Conservation (phyloP, 192 early-diverging fungal genomes). For the Coemansia sp. region DNA sequence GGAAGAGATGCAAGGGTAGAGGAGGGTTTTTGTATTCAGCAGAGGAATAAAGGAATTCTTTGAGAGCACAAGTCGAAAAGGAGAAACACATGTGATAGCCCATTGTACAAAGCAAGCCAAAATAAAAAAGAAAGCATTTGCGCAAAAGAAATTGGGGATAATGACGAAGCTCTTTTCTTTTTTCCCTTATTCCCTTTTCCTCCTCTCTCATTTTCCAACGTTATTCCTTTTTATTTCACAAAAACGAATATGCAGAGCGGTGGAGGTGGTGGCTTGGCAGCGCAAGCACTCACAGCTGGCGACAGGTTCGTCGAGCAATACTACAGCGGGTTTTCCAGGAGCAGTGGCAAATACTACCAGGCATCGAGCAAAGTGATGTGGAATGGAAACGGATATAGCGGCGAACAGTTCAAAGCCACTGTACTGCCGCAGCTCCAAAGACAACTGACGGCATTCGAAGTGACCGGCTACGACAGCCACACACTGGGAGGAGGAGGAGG, state of each 20-base stretch:
- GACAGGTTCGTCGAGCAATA: constrained; percentile 45
- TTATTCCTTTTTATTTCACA: too few species aligned
- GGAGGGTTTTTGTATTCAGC: too few species aligned
- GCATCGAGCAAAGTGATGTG: constrained; percentile 30
- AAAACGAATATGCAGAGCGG: too few species aligned
- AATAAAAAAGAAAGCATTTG: background rate
- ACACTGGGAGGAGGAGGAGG: too few species aligned
- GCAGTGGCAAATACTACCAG: constrained; percentile 34
- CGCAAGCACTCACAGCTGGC: background rate
- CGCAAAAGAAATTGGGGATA: background rate
- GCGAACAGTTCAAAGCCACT: constrained; percentile 23
- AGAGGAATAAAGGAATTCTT: too few species aligned
- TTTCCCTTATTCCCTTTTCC: background rate
- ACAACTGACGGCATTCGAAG: constrained; percentile 9
- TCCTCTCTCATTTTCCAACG: too few species aligned
- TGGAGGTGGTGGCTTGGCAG: too few species aligned
- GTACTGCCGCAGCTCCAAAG: constrained; percentile 23
- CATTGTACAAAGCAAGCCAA: background rate
- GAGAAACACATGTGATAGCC: background rate
- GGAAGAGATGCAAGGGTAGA: background rate
- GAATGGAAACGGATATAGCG: constrained; percentile 32
- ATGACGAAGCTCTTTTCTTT: background rate
- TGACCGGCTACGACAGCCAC: constrained; percentile 25
- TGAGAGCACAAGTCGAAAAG: background rate
- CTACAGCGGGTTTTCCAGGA: constrained; percentile 16